Evolutionary conservation across 495 filamentous ascomycete species (phyloP), one percentile per base, ranked within the genome.

Genomic region (Aspergillus nidulans): DNA sequence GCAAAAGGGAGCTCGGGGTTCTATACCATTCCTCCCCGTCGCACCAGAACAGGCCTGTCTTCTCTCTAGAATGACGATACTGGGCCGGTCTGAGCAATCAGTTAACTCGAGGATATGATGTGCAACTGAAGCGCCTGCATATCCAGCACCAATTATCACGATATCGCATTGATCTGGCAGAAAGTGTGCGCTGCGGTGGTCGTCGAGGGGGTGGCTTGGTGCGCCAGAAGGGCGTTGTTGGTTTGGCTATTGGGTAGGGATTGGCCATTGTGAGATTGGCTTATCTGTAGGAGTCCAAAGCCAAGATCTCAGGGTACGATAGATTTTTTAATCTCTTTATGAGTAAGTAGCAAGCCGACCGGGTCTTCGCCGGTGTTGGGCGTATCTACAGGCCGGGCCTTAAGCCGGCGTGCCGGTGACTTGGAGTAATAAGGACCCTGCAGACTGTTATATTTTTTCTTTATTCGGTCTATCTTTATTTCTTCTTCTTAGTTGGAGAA

Each of bases 21-120:
- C 8, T 12, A 13, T 34, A 49, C 71, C 71, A 56, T 75, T 75
- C 4, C 89, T 70, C 3, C 88, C 90, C 4, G 90, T 92, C 16
- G 90, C 90, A 4, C 90, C 89, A 69, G 80, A 91, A 64, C 88
- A 92, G 15, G 85, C 88, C 74, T 92, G 85, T 45, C 89, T 76
- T 13, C 89, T 89, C 68, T 95, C 90, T 4, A 95, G 69, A 74
- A 94, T 85, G 2, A 91, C 77, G 7, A 91, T 74, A 0, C 63
- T 68, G 7, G 46, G 46, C 0, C 24, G 28, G 5, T 19, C 19
- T 9, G 19, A 34, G 9, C 13, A 25, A 21, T 9, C 2, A 2
- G 23, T 46, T 21, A 36, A 20, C 18, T 38, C 19, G 26, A 49
- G 28, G 16, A 49, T 49, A 24, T 49, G 46, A 13, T 49, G 46